Evolutionary conservation across 2,329 filamentous ascomycete species (phyloP), one percentile per base, ranked within the genome.

Genomic region (Botrytis squamosa): DNA sequence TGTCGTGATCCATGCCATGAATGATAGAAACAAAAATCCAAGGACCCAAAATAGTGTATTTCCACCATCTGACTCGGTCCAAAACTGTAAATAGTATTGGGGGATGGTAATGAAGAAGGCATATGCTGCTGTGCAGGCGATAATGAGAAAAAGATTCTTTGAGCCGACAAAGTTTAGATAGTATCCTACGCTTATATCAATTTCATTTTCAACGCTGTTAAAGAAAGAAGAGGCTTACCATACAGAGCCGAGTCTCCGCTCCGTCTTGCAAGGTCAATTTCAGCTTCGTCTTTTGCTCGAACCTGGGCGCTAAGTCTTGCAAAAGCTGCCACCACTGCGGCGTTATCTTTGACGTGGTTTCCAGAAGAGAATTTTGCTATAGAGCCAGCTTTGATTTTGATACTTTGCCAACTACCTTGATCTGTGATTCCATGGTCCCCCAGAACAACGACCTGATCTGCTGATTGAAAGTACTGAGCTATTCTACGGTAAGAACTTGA

Each of bases 361-460:
- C 22, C 62, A 38, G 62, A 67, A 29, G 60, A 55, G 22, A 71
- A 64, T 6, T 71, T 64, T 40, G 46, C 25, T 42, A 64, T 64
- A 1, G 46, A n/a, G 2, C 10, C 25, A 29, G 33, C 18, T 55
- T 65, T 65, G 2, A 55, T 3, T 55, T 65, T 40, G 22, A 64
- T 71, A 52, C 14, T 42, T 71, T 65, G 22, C 46, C 36, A 71
- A 6, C 57, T 52, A 3, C 44, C 42, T 20, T 52, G 60, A 18
- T 71, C 46, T 64, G 57, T 49, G 3, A 65, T 42, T 36, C 59
- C 46, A 72, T 67, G 16, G 9, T 67, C 4, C 4, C 68, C 77
- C 18, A 85, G 74, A 44, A 80, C 80, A 6, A 85, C 76, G 38
- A 85, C 80, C 22, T 83, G 79, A 64, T 88, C 85, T 22, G 83